Conservation (phyloP, 2,329 filamentous ascomycete species). For the Phyllosticta capitalensis region DNA sequence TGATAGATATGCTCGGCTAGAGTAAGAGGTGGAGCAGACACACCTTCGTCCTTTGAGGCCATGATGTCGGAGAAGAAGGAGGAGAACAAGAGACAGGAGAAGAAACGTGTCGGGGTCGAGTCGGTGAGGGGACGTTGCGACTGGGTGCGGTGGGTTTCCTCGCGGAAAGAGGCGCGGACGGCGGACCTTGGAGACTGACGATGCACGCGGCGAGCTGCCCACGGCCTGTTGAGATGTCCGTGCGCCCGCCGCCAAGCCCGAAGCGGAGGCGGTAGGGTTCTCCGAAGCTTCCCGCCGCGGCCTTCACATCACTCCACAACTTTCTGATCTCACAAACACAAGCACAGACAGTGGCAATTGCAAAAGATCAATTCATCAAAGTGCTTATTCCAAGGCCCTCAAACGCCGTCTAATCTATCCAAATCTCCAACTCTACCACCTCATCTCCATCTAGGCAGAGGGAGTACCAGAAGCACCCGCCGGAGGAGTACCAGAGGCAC, state of each 20-base stretch:
- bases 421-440: not conserved
- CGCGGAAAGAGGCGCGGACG: not conserved
- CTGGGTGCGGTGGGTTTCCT: not conserved
- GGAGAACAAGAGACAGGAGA: not conserved
- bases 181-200: not conserved
- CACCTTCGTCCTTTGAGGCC: conserved; percentile 30
- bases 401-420: not conserved
- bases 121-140: not conserved
- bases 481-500: not conserved
- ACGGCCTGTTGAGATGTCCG: no score
- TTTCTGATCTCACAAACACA: not conserved
- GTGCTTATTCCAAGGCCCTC: not conserved
- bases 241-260: not conserved
- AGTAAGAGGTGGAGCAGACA: conserved; percentile 14
- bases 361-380: not conserved
- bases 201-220: not conserved
- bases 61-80: conserved; percentile 14
- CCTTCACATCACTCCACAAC: not conserved
- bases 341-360: not conserved
- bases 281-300: not conserved
- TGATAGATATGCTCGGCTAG: conserved; percentile 2
- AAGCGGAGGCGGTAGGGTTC: not conserved
- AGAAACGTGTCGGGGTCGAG: not conserved
- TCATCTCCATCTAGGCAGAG: not conserved
- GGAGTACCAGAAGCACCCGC: conserved; percentile 3